These are phyloP conservation scores for Kentomonas sorsogonicus DNA, from an alignment of 208 protist genomes.

Conservation along the genomic window DNA sequence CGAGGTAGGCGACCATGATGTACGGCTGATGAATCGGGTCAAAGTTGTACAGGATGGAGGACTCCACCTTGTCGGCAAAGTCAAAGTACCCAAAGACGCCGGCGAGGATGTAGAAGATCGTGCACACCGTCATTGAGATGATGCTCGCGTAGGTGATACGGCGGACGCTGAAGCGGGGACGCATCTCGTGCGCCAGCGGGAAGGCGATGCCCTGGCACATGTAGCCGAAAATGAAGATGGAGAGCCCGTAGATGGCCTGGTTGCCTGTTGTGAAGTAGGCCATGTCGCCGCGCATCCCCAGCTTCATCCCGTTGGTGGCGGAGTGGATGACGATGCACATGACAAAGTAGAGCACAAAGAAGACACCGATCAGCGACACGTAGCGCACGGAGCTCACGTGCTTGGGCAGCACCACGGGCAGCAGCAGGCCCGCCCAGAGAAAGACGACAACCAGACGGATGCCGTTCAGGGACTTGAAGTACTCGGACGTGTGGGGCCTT, in stretches of 20 bases:
- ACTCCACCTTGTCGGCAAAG: slow-evolving; percentile 38
- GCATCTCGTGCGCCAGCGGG: slow-evolving; percentile 48
- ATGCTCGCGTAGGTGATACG: slow-evolving; percentile 36
- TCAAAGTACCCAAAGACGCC: slow-evolving; percentile 78
- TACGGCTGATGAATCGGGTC: slow-evolving; percentile 44
- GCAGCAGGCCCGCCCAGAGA: slow-evolving; percentile 53
- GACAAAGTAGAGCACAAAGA: slow-evolving; percentile 64
- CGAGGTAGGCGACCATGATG: slow-evolving; percentile 64
- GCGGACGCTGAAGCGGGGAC: slow-evolving; percentile 17
- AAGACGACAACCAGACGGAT: slow-evolving; percentile 29
- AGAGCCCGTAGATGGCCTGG: slow-evolving; percentile 42
- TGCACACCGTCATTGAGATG: slow-evolving; percentile 50
- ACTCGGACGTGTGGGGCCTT: slow-evolving; percentile 26
- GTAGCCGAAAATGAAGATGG: slow-evolving; percentile 70
- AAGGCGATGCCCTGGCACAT: slow-evolving; percentile 64
- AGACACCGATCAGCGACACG: slow-evolving; percentile 50
- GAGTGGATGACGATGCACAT: slow-evolving; percentile 48
- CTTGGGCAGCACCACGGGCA: slow-evolving; percentile 68
- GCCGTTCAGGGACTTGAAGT: slow-evolving; percentile 31
- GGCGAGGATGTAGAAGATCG: slow-evolving; percentile 48
- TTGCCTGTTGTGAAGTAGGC: slow-evolving; percentile 38
- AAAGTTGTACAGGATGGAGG: slow-evolving; percentile 46
- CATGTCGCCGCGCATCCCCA: slow-evolving; percentile 27
- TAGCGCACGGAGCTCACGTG: slow-evolving; percentile 75
- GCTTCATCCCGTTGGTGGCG: slow-evolving; percentile 25